phyloP scores from a whole-genome alignment of 495 filamentous ascomycete species.

The Neurospora sp. region DNA sequence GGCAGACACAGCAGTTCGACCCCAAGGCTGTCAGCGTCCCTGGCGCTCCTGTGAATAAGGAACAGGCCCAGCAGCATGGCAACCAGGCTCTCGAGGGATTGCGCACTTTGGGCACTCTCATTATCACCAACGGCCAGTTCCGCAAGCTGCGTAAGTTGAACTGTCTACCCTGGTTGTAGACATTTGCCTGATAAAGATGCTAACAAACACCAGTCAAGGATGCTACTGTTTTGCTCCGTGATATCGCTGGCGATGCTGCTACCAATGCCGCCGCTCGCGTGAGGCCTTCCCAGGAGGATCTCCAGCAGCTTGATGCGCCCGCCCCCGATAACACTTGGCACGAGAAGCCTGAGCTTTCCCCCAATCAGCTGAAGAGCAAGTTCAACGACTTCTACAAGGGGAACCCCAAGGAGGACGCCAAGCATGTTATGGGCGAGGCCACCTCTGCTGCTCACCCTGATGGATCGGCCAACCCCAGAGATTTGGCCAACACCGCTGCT shows the following conservation, averaged over 20 bases:
- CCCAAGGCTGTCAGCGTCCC: constrained; percentile 51
- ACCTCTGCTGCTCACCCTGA: constrained; percentile 19
- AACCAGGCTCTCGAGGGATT: constrained; percentile 75
- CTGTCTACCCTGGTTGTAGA: not conserved
- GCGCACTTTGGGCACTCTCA: constrained; percentile 73
- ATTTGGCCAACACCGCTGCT: constrained; percentile 15
- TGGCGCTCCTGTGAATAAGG: constrained; percentile 58
- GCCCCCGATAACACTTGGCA: constrained; percentile 92
- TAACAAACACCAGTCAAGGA: constrained; percentile 74
- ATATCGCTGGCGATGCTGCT: constrained; percentile 86
- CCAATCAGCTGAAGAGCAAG: constrained; percentile 58
- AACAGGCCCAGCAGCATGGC: constrained; percentile 68
- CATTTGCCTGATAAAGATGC: constrained; percentile 16
- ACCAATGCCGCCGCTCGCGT: constrained; percentile 68
- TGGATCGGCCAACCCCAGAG: constrained; percentile 14
- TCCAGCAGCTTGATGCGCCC: constrained; percentile 67
- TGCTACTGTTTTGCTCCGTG: constrained; percentile 70
- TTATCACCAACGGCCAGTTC: constrained; percentile 96
- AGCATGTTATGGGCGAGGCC: constrained; percentile 21
- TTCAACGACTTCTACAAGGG: constrained; percentile 48
- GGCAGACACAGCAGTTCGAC: constrained; percentile 70
- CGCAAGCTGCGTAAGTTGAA: constrained; percentile 70
- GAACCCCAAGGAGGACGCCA: constrained; percentile 44
- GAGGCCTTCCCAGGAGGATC: constrained; percentile 67
- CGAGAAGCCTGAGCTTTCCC: constrained; percentile 70